Evolutionary conservation across 2,329 filamentous ascomycete genomes (phyloP).

Genomic region (Trichoderma koningii): DNA sequence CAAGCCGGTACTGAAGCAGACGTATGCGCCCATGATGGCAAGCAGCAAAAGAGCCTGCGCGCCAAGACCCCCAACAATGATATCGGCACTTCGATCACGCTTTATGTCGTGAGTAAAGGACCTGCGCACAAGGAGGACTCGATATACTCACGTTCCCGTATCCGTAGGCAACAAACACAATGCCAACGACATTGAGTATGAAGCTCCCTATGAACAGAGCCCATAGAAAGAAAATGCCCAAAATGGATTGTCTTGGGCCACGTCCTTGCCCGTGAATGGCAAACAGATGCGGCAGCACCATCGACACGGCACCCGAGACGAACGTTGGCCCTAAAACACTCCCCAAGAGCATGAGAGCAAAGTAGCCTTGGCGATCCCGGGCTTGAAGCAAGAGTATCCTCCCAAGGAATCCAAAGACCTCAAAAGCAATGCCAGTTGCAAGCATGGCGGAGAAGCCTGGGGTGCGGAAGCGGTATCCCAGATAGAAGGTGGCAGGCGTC

Average conservation of each 20-base stretch:
- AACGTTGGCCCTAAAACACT: slow-evolving; percentile 51
- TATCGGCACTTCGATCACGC: slow-evolving; percentile 40
- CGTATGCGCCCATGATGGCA: slow-evolving; percentile 43
- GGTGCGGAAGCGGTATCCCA: slow-evolving; percentile 46
- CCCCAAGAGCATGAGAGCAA: slow-evolving; percentile 50
- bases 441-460: slow-evolving; percentile 46
- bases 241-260: slow-evolving; percentile 41
- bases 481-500: slow-evolving; percentile 42
- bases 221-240: slow-evolving; percentile 41
- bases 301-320: slow-evolving; percentile 48
- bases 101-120: slow-evolving; percentile 31
- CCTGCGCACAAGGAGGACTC: neutral
- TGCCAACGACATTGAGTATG: slow-evolving; percentile 45
- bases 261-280: slow-evolving; percentile 50
- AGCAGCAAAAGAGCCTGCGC: slow-evolving; percentile 48
- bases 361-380: slow-evolving; percentile 41
- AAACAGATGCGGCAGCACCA: slow-evolving; percentile 50
- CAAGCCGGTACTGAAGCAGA: slow-evolving; percentile 46
- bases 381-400: slow-evolving; percentile 46
- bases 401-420: slow-evolving; percentile 51
- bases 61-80: slow-evolving; percentile 49
- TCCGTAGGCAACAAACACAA: slow-evolving; percentile 44
- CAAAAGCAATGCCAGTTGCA: slow-evolving; percentile 46
- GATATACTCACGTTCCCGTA: slow-evolving; percentile 36
- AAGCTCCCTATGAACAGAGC: slow-evolving; percentile 41